Evolutionary conservation across 768 basidiomycete genomes (phyloP).

Genomic region (Russula sp.): DNA sequence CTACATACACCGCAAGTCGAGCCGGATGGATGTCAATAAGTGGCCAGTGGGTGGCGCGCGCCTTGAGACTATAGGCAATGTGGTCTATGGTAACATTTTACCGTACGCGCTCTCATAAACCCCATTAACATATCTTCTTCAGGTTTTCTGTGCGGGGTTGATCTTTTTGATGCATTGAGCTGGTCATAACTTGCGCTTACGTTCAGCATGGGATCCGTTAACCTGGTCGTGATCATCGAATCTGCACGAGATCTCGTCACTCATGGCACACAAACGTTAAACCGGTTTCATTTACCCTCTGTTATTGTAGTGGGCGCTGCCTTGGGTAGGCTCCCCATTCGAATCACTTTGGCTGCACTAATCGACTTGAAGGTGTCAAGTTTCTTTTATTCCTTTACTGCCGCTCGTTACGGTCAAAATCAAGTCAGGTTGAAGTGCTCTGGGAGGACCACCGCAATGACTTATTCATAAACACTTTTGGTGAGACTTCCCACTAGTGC

Average conservation of each 20-base stretch:
- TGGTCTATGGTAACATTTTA: slow-evolving; percentile 59
- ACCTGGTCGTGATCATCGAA: slow-evolving; percentile 86
- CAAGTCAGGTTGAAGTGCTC: slow-evolving; percentile 89
- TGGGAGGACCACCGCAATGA: slow-evolving; percentile 98
- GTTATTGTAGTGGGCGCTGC: slow-evolving; percentile 80
- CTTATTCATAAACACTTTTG: slow-evolving; percentile 76
- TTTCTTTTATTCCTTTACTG: slow-evolving; percentile 85
- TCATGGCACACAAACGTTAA: slow-evolving; percentile 47
- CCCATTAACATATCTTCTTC: background rate
- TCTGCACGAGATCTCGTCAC: slow-evolving; percentile 67
- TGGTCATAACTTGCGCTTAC: slow-evolving; percentile 28
- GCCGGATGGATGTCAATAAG: slow-evolving; percentile 65
- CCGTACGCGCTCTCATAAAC: slow-evolving; percentile 8
- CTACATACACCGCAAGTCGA: slow-evolving; percentile 70
- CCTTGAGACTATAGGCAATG: slow-evolving; percentile 85
- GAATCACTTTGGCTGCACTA: slow-evolving; percentile 7
- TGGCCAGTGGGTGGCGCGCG: slow-evolving; percentile 94
- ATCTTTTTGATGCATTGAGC: background rate
- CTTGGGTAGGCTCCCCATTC: slow-evolving; percentile 49
- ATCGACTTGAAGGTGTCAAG: slow-evolving; percentile 60
- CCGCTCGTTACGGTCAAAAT: slow-evolving; percentile 65
- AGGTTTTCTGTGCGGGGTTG: slow-evolving; percentile 45
- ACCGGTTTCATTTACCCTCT: slow-evolving; percentile 71
- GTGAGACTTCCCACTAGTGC: slow-evolving; percentile 33
- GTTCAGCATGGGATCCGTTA: slow-evolving; percentile 82